phyloP scores from a whole-genome alignment of 164 flowering plant genomes.

The Magnolia changhungtana region DNA sequence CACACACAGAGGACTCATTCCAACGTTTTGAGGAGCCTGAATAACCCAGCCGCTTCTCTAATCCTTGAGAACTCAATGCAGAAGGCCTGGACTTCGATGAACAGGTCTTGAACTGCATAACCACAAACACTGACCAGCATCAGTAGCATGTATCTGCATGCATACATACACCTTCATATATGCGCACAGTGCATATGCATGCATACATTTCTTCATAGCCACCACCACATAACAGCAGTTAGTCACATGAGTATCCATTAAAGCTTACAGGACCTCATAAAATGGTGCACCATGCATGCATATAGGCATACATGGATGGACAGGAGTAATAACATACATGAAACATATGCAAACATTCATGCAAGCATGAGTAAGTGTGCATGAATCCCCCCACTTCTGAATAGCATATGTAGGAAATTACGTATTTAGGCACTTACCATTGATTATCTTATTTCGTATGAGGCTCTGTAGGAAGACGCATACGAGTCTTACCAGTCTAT shows the following conservation, averaged over 20 bases:
- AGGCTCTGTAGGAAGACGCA: constrained; percentile 94
- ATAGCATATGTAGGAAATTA: not conserved
- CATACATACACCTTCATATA: not conserved
- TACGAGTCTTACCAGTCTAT: constrained; percentile 92
- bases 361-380: too few relatives aligned
- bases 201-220: not conserved
- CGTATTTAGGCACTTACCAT: constrained; percentile 48
- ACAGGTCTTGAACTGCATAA: constrained; percentile 84
- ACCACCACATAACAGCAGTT: not conserved
- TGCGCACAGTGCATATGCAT: too few relatives aligned
- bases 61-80: constrained; percentile 96
- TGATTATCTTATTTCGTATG: constrained; percentile 83
- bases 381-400: too few relatives aligned
- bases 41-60: constrained; percentile 86
- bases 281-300: not conserved
- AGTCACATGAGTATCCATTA: not conserved
- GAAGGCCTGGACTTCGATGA: constrained; percentile 96
- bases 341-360: too few relatives aligned
- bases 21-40: constrained; percentile 84
- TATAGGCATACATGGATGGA: not conserved
- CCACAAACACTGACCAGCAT: not conserved
- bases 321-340: not conserved
- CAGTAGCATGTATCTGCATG: not conserved
- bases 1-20: constrained; percentile 33
- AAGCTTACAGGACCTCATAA: not conserved